Conservation (phyloP, 1,139 yeast species). For the Geotrichum candidum region DNA sequence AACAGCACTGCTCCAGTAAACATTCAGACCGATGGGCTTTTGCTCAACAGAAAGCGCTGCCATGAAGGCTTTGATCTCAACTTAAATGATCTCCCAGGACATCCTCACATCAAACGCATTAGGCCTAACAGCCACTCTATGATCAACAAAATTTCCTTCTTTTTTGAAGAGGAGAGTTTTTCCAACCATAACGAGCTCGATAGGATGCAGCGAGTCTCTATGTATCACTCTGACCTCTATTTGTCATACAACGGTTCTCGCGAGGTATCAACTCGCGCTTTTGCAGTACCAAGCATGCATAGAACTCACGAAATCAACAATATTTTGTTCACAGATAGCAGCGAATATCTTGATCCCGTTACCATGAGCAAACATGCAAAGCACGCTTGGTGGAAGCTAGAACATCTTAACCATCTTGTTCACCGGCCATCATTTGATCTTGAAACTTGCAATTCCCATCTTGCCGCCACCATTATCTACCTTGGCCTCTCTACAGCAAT, state of each 20-base stretch:
- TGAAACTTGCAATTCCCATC: constrained; percentile 29
- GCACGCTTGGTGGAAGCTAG: constrained; percentile 22
- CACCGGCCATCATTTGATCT: constrained; percentile 41
- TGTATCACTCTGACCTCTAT: not conserved
- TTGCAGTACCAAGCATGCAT: not conserved
- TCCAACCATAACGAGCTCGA: constrained; percentile 3
- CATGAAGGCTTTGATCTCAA: not conserved
- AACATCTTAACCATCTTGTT: constrained; percentile 28
- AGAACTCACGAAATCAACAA: not conserved
- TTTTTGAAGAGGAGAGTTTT: constrained; percentile 1
- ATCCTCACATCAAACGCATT: not conserved
- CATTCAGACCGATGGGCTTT: not conserved
- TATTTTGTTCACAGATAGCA: not conserved
- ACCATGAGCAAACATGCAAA: not conserved
- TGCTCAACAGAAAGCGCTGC: not conserved
- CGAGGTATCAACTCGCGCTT: not conserved
- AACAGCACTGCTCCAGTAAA: not conserved
- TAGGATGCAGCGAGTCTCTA: constrained; percentile 3
- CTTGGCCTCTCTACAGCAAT: constrained; percentile 36
- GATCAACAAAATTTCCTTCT: constrained; percentile 2
- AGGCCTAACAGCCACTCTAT: not conserved
- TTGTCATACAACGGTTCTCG: not conserved
- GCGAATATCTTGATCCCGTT: not conserved
- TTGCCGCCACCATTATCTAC: constrained; percentile 36
- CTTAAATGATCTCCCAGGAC: not conserved